Conservation (phyloP, 2,329 filamentous ascomycete species). For the Neonectria magnoliae region DNA sequence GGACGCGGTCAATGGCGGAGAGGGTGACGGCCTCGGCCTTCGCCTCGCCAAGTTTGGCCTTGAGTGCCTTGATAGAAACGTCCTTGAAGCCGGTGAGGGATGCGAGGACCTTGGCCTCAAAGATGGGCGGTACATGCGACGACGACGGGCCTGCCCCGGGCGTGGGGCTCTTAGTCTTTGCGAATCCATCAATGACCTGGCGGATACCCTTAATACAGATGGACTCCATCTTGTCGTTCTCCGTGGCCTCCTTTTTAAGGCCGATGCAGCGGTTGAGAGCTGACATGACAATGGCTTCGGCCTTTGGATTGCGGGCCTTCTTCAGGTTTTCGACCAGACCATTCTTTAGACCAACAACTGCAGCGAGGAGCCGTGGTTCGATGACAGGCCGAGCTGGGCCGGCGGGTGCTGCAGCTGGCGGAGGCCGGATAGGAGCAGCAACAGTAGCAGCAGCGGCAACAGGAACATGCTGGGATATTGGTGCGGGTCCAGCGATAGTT, state of each 20-base stretch:
- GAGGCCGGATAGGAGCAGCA: slow-evolving; percentile 35
- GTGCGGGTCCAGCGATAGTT: slow-evolving; percentile 30
- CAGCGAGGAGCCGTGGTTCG: slow-evolving; percentile 54
- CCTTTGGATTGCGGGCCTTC: slow-evolving; percentile 53
- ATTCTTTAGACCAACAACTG: slow-evolving; percentile 58
- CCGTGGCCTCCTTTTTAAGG: slow-evolving; percentile 56
- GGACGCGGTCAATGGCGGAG: slow-evolving; percentile 61
- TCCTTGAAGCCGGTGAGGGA: slow-evolving; percentile 58
- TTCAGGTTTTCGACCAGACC: slow-evolving; percentile 58
- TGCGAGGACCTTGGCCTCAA: slow-evolving; percentile 54
- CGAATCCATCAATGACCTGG: slow-evolving; percentile 56
- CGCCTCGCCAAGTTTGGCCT: slow-evolving; percentile 51
- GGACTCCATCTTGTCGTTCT: slow-evolving; percentile 58
- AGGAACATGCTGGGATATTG: slow-evolving; percentile 25
- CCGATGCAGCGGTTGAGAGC: slow-evolving; percentile 63
- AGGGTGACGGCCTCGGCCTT: slow-evolving; percentile 59
- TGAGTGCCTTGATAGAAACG: slow-evolving; percentile 56
- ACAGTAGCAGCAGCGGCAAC: slow-evolving; percentile 22
- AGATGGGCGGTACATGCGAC: slow-evolving; percentile 43
- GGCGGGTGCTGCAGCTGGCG: slow-evolving; percentile 41
- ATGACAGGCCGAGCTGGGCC: slow-evolving; percentile 51
- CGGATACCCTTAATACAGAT: slow-evolving; percentile 57
- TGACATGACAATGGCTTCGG: slow-evolving; percentile 62
- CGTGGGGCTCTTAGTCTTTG: slow-evolving; percentile 49
- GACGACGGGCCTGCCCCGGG: slow-evolving; percentile 43